Conservation (phyloP, 768 basidiomycete genomes). For the Polyporus arcularius region DNA sequence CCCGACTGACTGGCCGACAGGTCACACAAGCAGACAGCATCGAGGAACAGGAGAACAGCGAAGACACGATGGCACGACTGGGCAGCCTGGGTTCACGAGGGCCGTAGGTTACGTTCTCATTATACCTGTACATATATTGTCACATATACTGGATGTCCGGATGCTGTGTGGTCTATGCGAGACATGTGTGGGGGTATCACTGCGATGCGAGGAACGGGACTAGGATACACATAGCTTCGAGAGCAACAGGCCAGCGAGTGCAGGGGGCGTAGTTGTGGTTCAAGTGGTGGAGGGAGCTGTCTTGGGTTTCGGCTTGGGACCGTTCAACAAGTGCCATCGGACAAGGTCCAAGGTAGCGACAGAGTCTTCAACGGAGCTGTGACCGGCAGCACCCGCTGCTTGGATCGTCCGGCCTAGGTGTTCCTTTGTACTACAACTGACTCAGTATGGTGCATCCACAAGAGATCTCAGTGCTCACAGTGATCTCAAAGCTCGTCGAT, state of each 20-base stretch:
- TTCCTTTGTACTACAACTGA: constrained; percentile 68
- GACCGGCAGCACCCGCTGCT: constrained; percentile 72
- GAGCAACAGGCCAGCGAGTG: background rate
- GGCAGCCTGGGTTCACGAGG: constrained; percentile 63
- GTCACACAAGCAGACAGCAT: constrained; percentile 84
- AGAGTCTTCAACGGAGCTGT: constrained; percentile 91
- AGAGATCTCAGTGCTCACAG: constrained; percentile 49
- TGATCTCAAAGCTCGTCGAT: constrained; percentile 77
- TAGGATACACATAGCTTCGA: background rate
- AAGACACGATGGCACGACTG: constrained; percentile 72
- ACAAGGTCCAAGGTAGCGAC: constrained; percentile 86
- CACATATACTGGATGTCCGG: constrained; percentile 7
- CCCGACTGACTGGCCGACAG: constrained; percentile 36
- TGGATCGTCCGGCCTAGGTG: constrained; percentile 83
- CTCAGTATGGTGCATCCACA: constrained; percentile 1
- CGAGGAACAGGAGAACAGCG: constrained; percentile 83
- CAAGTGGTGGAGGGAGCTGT: background rate
- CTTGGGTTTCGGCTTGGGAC: constrained; percentile 37
- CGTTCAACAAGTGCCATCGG: constrained; percentile 76
- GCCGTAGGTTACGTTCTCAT: constrained; percentile 7
- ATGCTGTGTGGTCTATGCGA: background rate
- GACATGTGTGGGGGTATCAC: constrained; percentile 1
- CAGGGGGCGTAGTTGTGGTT: background rate
- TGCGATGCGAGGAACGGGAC: background rate
- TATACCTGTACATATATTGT: constrained; percentile 4